Percentiles rank a stretch among this genome's conserved stretches.
phyloP scores from a whole-genome alignment of 2,329 filamentous ascomycete species.

The Cladophialophora bantiana region DNA sequence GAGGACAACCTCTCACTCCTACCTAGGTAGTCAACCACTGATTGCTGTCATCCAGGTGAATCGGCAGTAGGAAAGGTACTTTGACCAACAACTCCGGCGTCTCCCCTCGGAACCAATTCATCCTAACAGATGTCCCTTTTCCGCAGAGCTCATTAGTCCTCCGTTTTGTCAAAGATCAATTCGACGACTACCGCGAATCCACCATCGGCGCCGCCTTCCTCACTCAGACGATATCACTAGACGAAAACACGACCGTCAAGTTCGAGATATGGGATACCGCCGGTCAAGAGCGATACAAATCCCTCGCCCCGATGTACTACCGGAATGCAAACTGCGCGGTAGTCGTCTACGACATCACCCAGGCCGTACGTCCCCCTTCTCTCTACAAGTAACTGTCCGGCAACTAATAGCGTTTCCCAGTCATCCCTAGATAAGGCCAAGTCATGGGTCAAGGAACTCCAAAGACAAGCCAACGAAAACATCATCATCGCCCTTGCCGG shows the following conservation, averaged over 20 bases:
- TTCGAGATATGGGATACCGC: constrained; percentile 99
- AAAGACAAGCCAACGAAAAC: constrained; percentile 98
- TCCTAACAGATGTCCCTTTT: constrained; percentile 31
- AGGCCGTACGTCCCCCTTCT: constrained; percentile 74
- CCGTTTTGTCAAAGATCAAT: constrained; percentile 99
- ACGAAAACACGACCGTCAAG: constrained; percentile 98
- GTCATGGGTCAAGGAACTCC: constrained; percentile 98
- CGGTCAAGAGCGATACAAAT: constrained; percentile 98
- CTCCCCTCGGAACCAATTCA: not conserved
- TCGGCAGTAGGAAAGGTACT: constrained; percentile 96
- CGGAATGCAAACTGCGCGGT: constrained; percentile 99
- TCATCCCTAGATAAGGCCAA: constrained; percentile 98
- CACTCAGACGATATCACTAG: constrained; percentile 97
- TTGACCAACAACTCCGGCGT: constrained; percentile 19
- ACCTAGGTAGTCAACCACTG: constrained; percentile 43
- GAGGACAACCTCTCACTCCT: constrained; percentile 4
- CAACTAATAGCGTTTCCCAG: constrained; percentile 56
- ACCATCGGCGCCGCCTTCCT: constrained; percentile 98
- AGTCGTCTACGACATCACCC: constrained; percentile 98
- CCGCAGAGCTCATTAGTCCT: constrained; percentile 91
- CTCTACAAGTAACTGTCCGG: not conserved
- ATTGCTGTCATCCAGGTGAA: constrained; percentile 71
- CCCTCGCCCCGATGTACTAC: constrained; percentile 99
- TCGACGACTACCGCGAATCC: constrained; percentile 96
- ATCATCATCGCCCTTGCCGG: constrained; percentile 98